Evolutionary conservation across 192 early-diverging fungal genomes (phyloP), one percentile per base, ranked within the genome.

Genomic region (Coemansia sp.): DNA sequence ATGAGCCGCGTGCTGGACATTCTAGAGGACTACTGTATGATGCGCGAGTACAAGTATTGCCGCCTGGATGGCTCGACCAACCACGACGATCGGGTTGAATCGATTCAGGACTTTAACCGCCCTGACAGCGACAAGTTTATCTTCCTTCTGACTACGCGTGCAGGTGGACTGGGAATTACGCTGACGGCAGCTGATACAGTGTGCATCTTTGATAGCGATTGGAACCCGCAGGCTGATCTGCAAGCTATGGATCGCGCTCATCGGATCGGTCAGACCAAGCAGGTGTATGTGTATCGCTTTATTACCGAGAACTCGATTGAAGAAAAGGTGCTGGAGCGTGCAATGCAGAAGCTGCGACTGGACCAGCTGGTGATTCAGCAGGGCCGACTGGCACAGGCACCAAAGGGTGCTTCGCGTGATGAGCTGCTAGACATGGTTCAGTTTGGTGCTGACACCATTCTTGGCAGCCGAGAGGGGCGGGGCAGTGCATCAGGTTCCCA

Each of bases 301-400:
- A 93, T 99, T 18, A 93, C 95, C 34, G 94, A 98, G 86, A 93
- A 95, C 66, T 89, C 93, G 10, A 91, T 99, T 67, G 97, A 99
- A 77, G 97, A 99, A 71, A 97, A 96, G 76, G 92, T 99, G 1
- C 75, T 99, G 40, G 95, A 99, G 73, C 82, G 90, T 53, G 97
- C 97, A n/a, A 93, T 94, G 20, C 94, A 97, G 74, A 98, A 99
- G 74, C 82, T 98, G 50, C 84, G 94, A 14, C 81, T 99, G 17
- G 97, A 99, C 70, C 94, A 98, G 77, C 83, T 99, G 51, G 97
- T 98, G n/a, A 98, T 98, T 72, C 97, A 99, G 77, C 97, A 98
- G 70, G 96, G 96, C 9, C 86, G 92, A 17, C 76, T 90, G 37
- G 70, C 84, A 6, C 90, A 91, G 76, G 71, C 82, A 21, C 77